Evolutionary conservation across 2,329 filamentous ascomycete species (phyloP), one percentile per base, ranked within the genome.

Genomic region (Colletotrichum sublineola): DNA sequence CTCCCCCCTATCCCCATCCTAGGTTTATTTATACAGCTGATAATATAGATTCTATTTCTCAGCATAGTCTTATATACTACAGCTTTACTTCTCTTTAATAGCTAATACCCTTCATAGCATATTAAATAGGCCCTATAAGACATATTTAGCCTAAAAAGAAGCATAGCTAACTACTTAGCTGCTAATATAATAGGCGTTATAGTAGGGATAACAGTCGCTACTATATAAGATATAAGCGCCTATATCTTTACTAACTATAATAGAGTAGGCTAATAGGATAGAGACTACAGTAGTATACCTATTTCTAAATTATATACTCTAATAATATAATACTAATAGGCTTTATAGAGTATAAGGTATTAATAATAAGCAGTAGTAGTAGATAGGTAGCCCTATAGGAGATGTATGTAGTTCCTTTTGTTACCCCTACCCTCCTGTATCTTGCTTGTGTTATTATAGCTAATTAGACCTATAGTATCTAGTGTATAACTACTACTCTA

Each of bases 41-140:
- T n/a, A n/a, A n/a, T n/a, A n/a, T n/a, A n/a, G n/a, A n/a, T n/a
- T 36, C 42, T 57, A 1, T 46, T 67, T 61, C 6, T 71, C n/a
- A n/a, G n/a, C n/a, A 67, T 14, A 44, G 24, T 62, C 29, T 3
- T 57, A 20, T n/a, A 11, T 58, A 5, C 52, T 18, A 20, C 18
- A 52, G 57, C 63, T 12, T 65, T 66, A 31, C 42, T 50, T 14
- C 63, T 63, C 31, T 67, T 66, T 7, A 7, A 57, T 24, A 62
- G 40, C n/a, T 63, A n/a, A 24, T 71, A 71, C 52, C 29, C 29
- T 15, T 66, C 53, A 18, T 2, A 15, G 5, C n/a, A 67, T 20
- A 71, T 71, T 8, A 14, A 71, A 14, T 20, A 63, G 50, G 68
- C 57, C 6, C 40, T 71, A 8, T 24, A 11, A 55, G n/a, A 62